These are phyloP conservation scores for Pseudocercospora vitis DNA, from an alignment of 2,329 filamentous ascomycete species.

Conservation along the genomic window DNA sequence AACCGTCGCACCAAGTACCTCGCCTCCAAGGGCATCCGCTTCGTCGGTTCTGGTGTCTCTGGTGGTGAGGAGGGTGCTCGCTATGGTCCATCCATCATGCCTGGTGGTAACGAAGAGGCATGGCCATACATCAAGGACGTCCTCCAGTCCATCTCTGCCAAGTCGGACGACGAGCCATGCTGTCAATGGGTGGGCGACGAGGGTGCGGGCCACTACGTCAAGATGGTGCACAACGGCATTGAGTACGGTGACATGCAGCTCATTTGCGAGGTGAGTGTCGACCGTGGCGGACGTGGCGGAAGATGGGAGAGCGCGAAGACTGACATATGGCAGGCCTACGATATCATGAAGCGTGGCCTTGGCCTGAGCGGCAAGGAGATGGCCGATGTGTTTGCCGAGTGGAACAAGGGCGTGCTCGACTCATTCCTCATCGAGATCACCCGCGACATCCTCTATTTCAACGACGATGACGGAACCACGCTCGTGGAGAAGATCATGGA, in stretches of 20 bases:
- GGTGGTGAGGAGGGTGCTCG: slow-evolving; percentile 99
- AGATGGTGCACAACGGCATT: slow-evolving; percentile 99
- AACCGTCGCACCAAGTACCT: slow-evolving; percentile 96
- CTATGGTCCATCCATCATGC: slow-evolving; percentile 97
- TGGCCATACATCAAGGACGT: slow-evolving; percentile 99
- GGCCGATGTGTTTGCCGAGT: slow-evolving; percentile 87
- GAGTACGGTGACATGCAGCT: slow-evolving; percentile 99
- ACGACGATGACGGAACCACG: slow-evolving; percentile 86
- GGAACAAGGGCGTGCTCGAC: slow-evolving; percentile 98
- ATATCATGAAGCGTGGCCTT: slow-evolving; percentile 98
- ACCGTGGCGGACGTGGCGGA: too few relatives aligned
- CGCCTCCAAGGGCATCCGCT: slow-evolving; percentile 80
- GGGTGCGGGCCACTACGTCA: slow-evolving; percentile 99
- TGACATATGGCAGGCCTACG: slow-evolving; percentile 72
- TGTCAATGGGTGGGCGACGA: slow-evolving; percentile 99
- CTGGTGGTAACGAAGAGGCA: slow-evolving; percentile 95
- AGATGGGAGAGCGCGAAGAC: slow-evolving; percentile 10
- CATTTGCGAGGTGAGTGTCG: slow-evolving; percentile 92
- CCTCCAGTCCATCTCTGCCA: slow-evolving; percentile 96
- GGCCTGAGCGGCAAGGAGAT: slow-evolving; percentile 91
- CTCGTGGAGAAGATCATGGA: slow-evolving; percentile 99
- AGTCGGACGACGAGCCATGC: slow-evolving; percentile 95
- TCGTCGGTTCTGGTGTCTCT: slow-evolving; percentile 95
- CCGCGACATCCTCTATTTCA: slow-evolving; percentile 96
- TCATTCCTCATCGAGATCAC: slow-evolving; percentile 99